These are phyloP conservation scores for Metschnikowia matae DNA, from an alignment of 805 yeast genomes.

Conservation along the genomic window DNA sequence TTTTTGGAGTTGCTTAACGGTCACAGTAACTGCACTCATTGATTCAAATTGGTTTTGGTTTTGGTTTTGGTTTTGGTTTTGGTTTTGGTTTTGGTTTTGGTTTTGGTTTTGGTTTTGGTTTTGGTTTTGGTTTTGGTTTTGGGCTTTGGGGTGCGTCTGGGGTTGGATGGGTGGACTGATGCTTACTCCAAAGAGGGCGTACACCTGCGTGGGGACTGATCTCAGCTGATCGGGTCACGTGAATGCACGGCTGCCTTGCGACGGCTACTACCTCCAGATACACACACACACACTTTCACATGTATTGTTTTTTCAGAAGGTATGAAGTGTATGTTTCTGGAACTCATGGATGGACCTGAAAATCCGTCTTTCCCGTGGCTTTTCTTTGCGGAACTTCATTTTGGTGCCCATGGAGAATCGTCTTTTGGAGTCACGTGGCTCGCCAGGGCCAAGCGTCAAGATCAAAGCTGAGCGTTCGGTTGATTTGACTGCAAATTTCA, in stretches of 20 bases:
- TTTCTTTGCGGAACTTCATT: neutral
- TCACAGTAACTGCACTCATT: slow-evolving; percentile 25
- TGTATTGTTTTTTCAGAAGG: neutral
- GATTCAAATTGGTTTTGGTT: neutral
- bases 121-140: too few species aligned
- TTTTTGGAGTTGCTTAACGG: slow-evolving; percentile 24
- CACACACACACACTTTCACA: too few species aligned
- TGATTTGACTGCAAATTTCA: slow-evolving; percentile 35
- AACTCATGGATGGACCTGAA: neutral
- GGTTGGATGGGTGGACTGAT: neutral
- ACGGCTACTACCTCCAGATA: too few species aligned
- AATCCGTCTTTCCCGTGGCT: neutral
- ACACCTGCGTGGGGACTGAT: too few species aligned
- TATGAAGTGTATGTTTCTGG: neutral
- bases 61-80: too few species aligned
- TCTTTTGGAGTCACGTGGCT: neutral
- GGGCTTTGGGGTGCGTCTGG: too few species aligned
- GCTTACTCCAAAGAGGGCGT: neutral
- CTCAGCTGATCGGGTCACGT: too few species aligned
- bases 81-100: too few species aligned
- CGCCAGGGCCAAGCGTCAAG: slow-evolving; percentile 4
- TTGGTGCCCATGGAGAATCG: neutral
- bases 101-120: too few species aligned
- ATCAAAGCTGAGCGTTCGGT: slow-evolving; percentile 31
- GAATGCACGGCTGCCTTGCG: too few species aligned